Evolutionary conservation across 2,329 filamentous ascomycete species (phyloP), one percentile per base, ranked within the genome.

Genomic region (Cyanodermella asteris): DNA sequence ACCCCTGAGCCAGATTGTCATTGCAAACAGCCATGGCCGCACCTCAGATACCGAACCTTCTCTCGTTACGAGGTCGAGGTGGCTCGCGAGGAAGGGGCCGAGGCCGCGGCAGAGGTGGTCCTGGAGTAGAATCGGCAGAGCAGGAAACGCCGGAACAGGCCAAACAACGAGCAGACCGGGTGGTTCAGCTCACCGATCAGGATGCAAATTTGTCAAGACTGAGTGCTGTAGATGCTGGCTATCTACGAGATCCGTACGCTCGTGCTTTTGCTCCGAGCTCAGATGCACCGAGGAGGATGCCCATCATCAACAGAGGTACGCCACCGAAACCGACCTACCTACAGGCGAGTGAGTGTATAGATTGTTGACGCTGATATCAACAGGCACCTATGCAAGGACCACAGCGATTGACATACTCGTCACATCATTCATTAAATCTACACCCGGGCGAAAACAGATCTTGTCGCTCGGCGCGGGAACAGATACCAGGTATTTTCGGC

Each of bases 391-490:
- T 41, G 73, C 82, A 13, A 71, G 87, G 32, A 93, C 82, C 6
- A 65, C 62, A 5, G 77, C 76, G 13, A 70, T 97, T 34, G 81
- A 97, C 48, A 55, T 50, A 8, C 64, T 97, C 1, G 65, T 94
- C 20, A 46, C 64, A 25, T 56, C 54, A 6, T 94, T 94, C 39
- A 55, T 94, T 8, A 44, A 51, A 4, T 38, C 43, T 2, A 36
- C 40, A 18, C 38, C 42, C 13, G 31, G 37, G 4, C 34, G 35
- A 17, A 67, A 65, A 32, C 87, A 97, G 44, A 80, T 97, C 31
- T 62, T 97, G 31, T 93, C 82, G 0, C 62, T 97, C 1, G 87
- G 87, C 16, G 84, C 87, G 10, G 87, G 87, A 13, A 91, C 82
- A 7, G 87, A 97, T 44, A 94, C 87, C 5, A 66, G 87, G 10